Percentiles rank a stretch among this genome's conserved stretches.
Evolutionary conservation across 176 grass and related monocot genomes (phyloP).

Genomic region (Stipa capillata): DNA sequence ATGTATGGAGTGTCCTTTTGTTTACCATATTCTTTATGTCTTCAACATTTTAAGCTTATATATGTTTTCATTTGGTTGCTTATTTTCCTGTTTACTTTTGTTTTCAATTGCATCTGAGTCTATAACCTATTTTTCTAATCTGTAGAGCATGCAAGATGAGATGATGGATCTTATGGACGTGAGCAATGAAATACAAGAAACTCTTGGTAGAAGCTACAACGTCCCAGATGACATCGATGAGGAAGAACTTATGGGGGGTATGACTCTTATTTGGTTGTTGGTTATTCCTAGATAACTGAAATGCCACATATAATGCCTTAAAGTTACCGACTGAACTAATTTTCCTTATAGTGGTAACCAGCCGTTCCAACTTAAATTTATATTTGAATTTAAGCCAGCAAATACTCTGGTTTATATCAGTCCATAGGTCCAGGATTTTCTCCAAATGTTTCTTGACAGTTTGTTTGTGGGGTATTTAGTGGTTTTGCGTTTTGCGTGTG

Average conservation of each 20-base stretch:
- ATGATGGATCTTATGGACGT: slow-evolving; percentile 99
- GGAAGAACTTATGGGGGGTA: slow-evolving; percentile 96
- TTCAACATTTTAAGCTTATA: background rate
- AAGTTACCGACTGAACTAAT: background rate
- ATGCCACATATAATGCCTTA: background rate
- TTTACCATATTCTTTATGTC: background rate
- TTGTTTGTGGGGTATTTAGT: background rate
- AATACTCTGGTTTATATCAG: background rate
- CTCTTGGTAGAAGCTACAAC: slow-evolving; percentile 91
- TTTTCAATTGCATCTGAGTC: background rate
- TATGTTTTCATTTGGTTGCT: background rate
- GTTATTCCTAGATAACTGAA: background rate
- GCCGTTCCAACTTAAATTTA: background rate
- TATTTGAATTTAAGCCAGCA: background rate
- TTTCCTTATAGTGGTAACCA: background rate
- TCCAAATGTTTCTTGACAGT: background rate
- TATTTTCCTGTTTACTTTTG: background rate
- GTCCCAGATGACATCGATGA: slow-evolving; percentile 95
- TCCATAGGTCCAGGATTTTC: background rate
- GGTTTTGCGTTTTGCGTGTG: background rate
- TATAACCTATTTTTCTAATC: background rate
- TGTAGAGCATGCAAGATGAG: slow-evolving; percentile 97
- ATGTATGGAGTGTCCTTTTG: slow-evolving; percentile 42
- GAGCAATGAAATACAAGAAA: slow-evolving; percentile 96
- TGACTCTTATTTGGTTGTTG: background rate